phyloP scores from a whole-genome alignment of 306 rosid genomes.

The Vigna trinervia region DNA sequence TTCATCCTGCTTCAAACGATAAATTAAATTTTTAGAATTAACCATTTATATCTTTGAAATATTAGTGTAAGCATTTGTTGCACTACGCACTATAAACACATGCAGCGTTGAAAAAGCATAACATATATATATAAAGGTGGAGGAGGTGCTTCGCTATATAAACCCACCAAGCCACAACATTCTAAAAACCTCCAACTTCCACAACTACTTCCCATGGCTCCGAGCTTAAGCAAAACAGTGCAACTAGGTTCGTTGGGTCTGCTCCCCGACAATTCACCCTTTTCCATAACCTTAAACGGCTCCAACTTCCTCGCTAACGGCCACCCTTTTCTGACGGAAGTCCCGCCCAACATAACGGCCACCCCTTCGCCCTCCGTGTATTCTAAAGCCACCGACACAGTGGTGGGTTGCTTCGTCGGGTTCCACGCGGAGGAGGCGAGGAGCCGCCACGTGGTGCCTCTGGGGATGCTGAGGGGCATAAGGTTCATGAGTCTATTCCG shows the following conservation, averaged over 20 bases:
- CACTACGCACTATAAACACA: no score
- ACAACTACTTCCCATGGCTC: slow-evolving; percentile 59
- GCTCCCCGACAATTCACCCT: slow-evolving; percentile 9
- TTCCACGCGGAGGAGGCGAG: slow-evolving; percentile 52
- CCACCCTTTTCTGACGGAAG: slow-evolving; percentile 60
- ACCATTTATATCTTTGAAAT: no score
- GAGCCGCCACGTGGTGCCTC: slow-evolving; percentile 58
- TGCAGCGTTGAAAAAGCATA: background rate
- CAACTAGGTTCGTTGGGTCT: slow-evolving; percentile 35
- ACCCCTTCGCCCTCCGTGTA: slow-evolving; percentile 46
- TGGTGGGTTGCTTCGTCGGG: slow-evolving; percentile 69
- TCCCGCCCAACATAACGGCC: slow-evolving; percentile 55
- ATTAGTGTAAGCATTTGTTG: no score
- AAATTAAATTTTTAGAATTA: no score
- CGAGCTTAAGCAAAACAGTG: slow-evolving; percentile 56
- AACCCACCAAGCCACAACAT: background rate
- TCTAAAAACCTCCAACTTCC: background rate
- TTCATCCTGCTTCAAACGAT: no score
- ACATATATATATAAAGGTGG: background rate
- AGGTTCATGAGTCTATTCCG: slow-evolving; percentile 72
- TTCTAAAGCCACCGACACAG: slow-evolving; percentile 40
- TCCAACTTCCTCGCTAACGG: slow-evolving; percentile 62
- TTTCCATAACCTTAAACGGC: slow-evolving; percentile 50
- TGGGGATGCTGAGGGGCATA: slow-evolving; percentile 60
- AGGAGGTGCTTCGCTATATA: background rate